Evolutionary conservation across 192 early-diverging fungal species (phyloP), one percentile per base, ranked within the genome.

Genomic region (Paraglomus brasilianum): DNA sequence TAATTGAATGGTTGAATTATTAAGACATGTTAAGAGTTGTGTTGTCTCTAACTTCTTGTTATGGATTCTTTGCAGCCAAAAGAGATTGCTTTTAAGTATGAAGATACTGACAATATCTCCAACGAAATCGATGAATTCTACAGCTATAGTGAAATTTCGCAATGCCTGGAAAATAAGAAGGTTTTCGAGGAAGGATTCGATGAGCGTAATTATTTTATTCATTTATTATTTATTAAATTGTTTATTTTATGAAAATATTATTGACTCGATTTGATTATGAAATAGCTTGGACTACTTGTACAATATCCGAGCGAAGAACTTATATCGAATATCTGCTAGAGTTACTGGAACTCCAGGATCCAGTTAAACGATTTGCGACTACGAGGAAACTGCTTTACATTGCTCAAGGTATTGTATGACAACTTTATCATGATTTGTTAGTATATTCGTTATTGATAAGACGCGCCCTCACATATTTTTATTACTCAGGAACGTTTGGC

Each of bases 361-460:
- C 82, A 17, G 61, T 73, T 5, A 73, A 73, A 48, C 74, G 90
- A 38, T 73, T 83, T 13, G 74, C 60, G 5, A 80, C 88, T 8
- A 82, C 83, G 1, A 80, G 80, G 48, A 79, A 78, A 55, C 56
- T 92, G 40, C 73, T 89, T 9, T 90, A 88, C 55, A 83, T 90
- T 69, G 73, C 88, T 1, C 84, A 89, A 78, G 90, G 89, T 90
- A 78, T 4, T 71, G 30, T 47, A 57, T 19, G 21, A 45, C 39
- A 24, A 36, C n/a, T 19, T 8, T 55, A 11, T 17, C 30, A 51
- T 49, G 41, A 49, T 50, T 65, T 14, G 9, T 19, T 59, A 40
- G 13, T 59, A 40, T 8, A 46, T 46, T 9, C 15, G 44, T 46
- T 7, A 8, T 7, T 63, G 14, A 43, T 65, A 7, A 5, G n/a